phyloP scores from a whole-genome alignment of 148 eudicot species.

The Heliamphora exappendiculata region DNA sequence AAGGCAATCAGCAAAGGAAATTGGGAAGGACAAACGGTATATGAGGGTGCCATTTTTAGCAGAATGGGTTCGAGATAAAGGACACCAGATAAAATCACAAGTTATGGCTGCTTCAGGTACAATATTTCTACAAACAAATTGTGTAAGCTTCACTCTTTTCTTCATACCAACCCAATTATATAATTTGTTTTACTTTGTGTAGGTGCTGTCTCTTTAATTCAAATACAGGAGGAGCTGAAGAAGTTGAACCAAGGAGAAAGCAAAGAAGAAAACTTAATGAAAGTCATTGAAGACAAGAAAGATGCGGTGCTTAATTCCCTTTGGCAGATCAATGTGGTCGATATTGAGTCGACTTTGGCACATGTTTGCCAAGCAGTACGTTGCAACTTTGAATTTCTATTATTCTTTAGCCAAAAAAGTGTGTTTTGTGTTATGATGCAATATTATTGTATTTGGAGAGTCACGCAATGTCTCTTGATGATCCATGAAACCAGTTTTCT shows the following conservation, averaged over 20 bases:
- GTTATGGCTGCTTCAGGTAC: slow-evolving; percentile 87
- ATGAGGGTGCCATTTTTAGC: slow-evolving; percentile 84
- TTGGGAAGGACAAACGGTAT: slow-evolving; percentile 66
- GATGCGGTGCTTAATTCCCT: slow-evolving; percentile 76
- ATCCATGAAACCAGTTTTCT: neutral
- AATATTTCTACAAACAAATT: neutral
- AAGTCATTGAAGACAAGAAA: slow-evolving; percentile 79
- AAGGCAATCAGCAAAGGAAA: slow-evolving; percentile 78
- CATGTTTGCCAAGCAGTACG: slow-evolving; percentile 87
- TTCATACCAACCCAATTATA: neutral
- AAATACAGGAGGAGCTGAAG: slow-evolving; percentile 69
- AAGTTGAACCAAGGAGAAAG: slow-evolving; percentile 56
- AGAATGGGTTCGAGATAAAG: slow-evolving; percentile 95
- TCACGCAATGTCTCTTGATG: neutral
- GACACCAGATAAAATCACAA: slow-evolving; percentile 79
- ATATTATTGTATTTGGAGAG: neutral
- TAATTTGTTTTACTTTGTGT: neutral
- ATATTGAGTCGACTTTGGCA: slow-evolving; percentile 75
- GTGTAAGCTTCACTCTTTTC: slow-evolving; percentile 1
- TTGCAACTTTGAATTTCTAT: slow-evolving; percentile 11
- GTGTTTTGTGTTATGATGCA: neutral
- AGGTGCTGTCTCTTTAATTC: slow-evolving; percentile 79
- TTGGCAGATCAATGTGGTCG: slow-evolving; percentile 92
- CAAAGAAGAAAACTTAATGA: slow-evolving; percentile 52
- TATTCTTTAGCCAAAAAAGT: slow-evolving; percentile 1